Percentiles rank a stretch among this genome's conserved stretches.
Evolutionary conservation across 192 early-diverging fungal genomes (phyloP).

Genomic region (Gonapodya prolifera): DNA sequence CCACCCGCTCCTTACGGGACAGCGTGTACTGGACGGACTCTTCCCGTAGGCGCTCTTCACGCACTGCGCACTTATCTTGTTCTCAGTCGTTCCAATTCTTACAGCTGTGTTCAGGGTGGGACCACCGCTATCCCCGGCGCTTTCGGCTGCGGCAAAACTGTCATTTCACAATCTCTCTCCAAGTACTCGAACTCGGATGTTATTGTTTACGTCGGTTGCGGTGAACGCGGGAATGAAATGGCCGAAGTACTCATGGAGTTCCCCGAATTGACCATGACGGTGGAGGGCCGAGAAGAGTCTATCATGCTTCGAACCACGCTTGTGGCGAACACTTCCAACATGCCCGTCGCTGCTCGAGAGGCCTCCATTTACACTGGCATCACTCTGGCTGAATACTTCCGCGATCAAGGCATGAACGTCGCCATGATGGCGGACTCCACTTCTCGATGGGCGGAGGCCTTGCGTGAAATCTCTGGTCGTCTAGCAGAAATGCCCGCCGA

Average conservation of each 20-base stretch:
- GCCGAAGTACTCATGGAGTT: conserved; percentile 99
- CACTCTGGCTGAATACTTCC: conserved; percentile 99
- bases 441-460: conserved; percentile 98
- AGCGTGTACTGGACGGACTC: conserved; percentile 95
- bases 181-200: conserved; percentile 99
- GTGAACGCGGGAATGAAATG: conserved; percentile 99
- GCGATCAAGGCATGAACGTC: conserved; percentile 98
- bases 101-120: conserved; percentile 92
- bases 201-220: conserved; percentile 94
- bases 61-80: not conserved
- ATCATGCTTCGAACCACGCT: conserved; percentile 99
- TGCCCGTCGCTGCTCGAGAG: conserved; percentile 99
- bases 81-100: not conserved
- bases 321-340: conserved; percentile 99
- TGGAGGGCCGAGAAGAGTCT: conserved; percentile 90
- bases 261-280: conserved; percentile 76
- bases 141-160: conserved; percentile 99
- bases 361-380: conserved; percentile 99
- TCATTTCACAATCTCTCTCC: conserved; percentile 97
- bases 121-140: conserved; percentile 99
- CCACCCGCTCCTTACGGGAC: conserved; percentile 91
- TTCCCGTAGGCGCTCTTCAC: conserved; percentile 63
- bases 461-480: conserved; percentile 99
- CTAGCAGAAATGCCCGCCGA: conserved; percentile 99
- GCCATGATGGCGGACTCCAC: conserved; percentile 99